Evolutionary conservation across 228 moss, liverwort and hornwort species (phyloP), one percentile per base, ranked within the genome.

Genomic region (Sphagnum magellanicum): DNA sequence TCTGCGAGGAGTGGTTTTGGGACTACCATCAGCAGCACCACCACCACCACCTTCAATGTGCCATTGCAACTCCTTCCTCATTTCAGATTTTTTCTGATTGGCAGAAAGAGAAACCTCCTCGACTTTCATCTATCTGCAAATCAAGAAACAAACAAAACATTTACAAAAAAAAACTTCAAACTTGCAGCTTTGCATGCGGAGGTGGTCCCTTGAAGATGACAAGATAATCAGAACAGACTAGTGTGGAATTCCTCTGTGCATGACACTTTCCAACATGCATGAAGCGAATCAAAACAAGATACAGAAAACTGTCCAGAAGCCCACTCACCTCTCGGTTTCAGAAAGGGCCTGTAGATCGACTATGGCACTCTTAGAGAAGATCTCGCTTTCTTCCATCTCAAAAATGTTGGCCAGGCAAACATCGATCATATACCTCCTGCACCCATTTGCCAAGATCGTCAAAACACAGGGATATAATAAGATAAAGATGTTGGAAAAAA

Each of bases 371-470:
- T 75, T 74, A n/a, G 94, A 94, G 50, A 90, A 70, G 50, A 79
- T 83, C 50, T 74, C 78, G 60, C 90, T 86, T 88, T 98, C 94
- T 59, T 82, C 90, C 73, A 73, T 92, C 94, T 98, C 92, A 68
- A 89, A 98, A 49, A 98, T 77, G 59, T 98, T 90, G 61, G 89
- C 92, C 10, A 98, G 87, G 53, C 98, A 87, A 53, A 98, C 32
- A 32, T 32, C 32, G 32, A 32, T 92, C 81, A 49, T 81, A 72
- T 61, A 98, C 74, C 73, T 89, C 93, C 94, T 96, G 89, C 72
- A 81, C 50, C 49, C 61, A 32, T 32, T 11, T 67, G 49, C 16
- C 16, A 10, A 9, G 11, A 48, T 15, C 49, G 48, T 59, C 12
- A 59, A 11, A 11, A 59, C 11, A 59, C 15, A 15, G 32, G 32